Base-by-base conservation (phyloP, 106 monocot species). In the Acanthochlamys bracteata region DNA sequence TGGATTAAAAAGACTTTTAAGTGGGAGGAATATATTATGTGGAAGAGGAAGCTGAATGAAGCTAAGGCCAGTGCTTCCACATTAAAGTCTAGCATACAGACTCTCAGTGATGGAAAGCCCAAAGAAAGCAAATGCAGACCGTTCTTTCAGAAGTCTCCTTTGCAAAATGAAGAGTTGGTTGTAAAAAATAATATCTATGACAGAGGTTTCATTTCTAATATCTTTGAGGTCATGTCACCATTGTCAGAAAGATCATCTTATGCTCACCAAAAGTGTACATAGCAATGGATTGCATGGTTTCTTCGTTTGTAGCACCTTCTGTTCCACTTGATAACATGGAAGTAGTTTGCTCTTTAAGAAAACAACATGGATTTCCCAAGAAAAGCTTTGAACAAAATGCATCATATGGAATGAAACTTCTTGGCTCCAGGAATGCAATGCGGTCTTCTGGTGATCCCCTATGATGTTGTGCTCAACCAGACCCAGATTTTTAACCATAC, bases 21-120 rank as follows among this genome's bases (percentile, higher is more conserved):
- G 71, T 98, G 96, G 96, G 82, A 98, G 79, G 92, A 98, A 52
- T 98, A 98, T 61, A 72, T 86, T 49, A 83, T 66, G 69, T 92
- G 92, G 88, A 98, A 76, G 75, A 81, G 39, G 66, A 98, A 88
- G 55, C 71, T 92, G 26, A 88, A 86, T 39, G 88, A 98, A 75
- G 85, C 88, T 15, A 92, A 85, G 62, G 75, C 85, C 20, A 94
- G 86, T 24, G 77, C 84, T 17, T 84, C 76, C 17, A 88, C 85
- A 21, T 41, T 91, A 45, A 91, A 72, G 67, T 59, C 82, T 11
- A 76, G 82, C 65, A 61, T 88, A 45, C 57, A 70, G 55, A 21
- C 66, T 20, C 56, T 74, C 47, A 71, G 70, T 27, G 68, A 60
- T 12, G 78, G n/a, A 20, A 80, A 60, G 49, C 25, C 55, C 7